Evolutionary conservation across 306 rosid genomes (phyloP), one percentile per base, ranked within the genome.

Genomic region (Canavalia ensiformis): DNA sequence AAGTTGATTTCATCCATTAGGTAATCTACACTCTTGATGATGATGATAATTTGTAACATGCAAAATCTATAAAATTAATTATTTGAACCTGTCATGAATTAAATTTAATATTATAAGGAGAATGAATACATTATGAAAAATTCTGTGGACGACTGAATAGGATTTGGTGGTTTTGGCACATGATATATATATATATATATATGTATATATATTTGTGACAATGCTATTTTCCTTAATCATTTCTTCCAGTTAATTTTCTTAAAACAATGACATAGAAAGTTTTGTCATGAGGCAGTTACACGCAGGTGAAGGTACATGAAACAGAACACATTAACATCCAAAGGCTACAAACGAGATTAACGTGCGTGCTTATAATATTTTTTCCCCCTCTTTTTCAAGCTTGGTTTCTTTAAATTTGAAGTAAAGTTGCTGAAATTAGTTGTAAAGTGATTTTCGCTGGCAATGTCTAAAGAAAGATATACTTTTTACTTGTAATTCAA

Each of bases 201-300:
- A 18, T 18, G 0, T 18, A 18, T 18, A 18, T 18, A 18, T 18
- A 18, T 18, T 18, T 18, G 42, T 41, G 34, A 41, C 33, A 2
- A 7, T 0, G 4, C 7, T 68, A 0, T 13, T 34, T 47, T 69
- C 28, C 65, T 54, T 5, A 54, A 44, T 33, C 8, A n/a, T 44
- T 7, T 70, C 11, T 45, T 69, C 29, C 55, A 57, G 2, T 81
- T 52, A 25, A 2, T 65, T 52, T 42, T 67, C 64, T 68, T 57
- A 47, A 47, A 51, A 62, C 6, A 54, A 28, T 37, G 56, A 51
- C 54, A 55, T 34, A 46, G 18, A 83, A 77, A 76, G 29, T 13
- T 60, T 76, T 77, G 78, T 76, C 78, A 10, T 33, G 64, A 75
- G 3, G 30, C 72, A 68, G 37, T 57, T 57, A 41, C 13, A 39